Base-by-base conservation (phyloP, 2,329 filamentous ascomycete genomes). In the Cordyceps fumosorosea region DNA sequence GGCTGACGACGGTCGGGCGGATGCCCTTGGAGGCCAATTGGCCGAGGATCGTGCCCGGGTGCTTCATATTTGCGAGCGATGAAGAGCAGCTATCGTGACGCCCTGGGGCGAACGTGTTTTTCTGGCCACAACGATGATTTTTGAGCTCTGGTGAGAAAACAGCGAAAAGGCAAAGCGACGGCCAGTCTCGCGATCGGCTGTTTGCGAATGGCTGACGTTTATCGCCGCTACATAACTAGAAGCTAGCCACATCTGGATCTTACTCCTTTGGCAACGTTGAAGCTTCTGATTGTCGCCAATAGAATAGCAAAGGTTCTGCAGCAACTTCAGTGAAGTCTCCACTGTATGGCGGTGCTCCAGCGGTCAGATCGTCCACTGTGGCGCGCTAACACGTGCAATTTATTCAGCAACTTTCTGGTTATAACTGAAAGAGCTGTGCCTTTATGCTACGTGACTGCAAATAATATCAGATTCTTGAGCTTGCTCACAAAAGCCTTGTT, bases 11-110 rank as follows among this genome's bases (percentile, higher is more conserved):
- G 8, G 29, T 26, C 16, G 60, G 60, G n/a, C 60, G 60, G 37
- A 58, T 26, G 54, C 60, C 40, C 10, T 50, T 58, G 16, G 53
- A 37, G 54, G 54, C 60, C 60, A 62, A 62, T 53, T 47, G 60
- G 54, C 60, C 60, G 5, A 57, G 48, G 5, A 62, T 29, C 8
- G 6, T 42, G 20, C 54, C 54, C 14, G 47, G 47, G 22, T 53
- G 48, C 54, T 57, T 62, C 60, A 62, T 44, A 44, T 7, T 3
- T 62, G 11, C n/a, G 29, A 24, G 42, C 34, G 47, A 20, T 45
- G 16, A 18, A 42, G 18, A 48, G 20, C 16, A 32, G n/a, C n/a
- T 50, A 10, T 37, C 34, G 34, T 16, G 26, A n/a, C 57, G 57
- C 57, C 57, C 37, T 24, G 40, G 26, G 34, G 57, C 50, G 40